Percentiles rank a stretch among this genome's conserved stretches.
These are phyloP conservation scores for Xylaria sp. DNA, from an alignment of 2,329 filamentous ascomycete species.

Conservation along the genomic window DNA sequence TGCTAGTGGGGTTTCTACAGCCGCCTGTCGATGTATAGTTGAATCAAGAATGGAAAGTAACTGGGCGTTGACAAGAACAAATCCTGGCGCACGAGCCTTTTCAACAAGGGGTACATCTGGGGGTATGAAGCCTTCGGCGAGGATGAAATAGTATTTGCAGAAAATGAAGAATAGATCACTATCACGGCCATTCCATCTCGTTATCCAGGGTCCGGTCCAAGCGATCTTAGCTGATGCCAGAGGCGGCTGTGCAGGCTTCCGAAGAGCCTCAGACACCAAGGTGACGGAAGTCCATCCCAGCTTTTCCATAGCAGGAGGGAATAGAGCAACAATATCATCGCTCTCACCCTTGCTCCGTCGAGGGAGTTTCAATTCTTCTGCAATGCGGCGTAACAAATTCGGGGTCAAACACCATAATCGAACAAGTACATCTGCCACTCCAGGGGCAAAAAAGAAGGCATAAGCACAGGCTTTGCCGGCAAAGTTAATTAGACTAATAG, in stretches of 20 bases:
- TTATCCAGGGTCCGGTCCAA: conserved; percentile 87
- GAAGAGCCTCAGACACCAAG: conserved; percentile 65
- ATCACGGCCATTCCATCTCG: conserved; percentile 86
- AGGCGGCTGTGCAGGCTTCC: conserved; percentile 71
- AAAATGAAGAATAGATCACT: conserved; percentile 94
- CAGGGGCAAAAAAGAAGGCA: conserved; percentile 91
- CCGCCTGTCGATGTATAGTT: conserved; percentile 80
- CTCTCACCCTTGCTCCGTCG: conserved; percentile 65
- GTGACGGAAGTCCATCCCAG: conserved; percentile 66
- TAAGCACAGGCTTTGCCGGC: conserved; percentile 92
- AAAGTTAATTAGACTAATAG: conserved; percentile 78
- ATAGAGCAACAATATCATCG: conserved; percentile 73
- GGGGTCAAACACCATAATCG: conserved; percentile 81
- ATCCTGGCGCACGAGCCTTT: conserved; percentile 75
- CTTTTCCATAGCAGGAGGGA: conserved; percentile 72
- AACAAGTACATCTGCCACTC: conserved; percentile 83
- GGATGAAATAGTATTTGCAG: conserved; percentile 84
- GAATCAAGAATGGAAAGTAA: conserved; percentile 81
- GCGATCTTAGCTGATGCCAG: conserved; percentile 76
- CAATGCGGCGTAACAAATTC: conserved; percentile 75
- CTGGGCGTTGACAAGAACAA: conserved; percentile 84
- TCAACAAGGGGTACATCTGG: conserved; percentile 61
- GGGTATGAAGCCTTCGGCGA: conserved; percentile 78
- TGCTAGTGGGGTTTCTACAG: conserved; percentile 58
- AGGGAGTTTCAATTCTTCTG: conserved; percentile 74